Percentiles rank a stretch among this genome's conserved stretches.
phyloP scores from a whole-genome alignment of 352 stramenopile species.

The Phytophthora tentaculata region DNA sequence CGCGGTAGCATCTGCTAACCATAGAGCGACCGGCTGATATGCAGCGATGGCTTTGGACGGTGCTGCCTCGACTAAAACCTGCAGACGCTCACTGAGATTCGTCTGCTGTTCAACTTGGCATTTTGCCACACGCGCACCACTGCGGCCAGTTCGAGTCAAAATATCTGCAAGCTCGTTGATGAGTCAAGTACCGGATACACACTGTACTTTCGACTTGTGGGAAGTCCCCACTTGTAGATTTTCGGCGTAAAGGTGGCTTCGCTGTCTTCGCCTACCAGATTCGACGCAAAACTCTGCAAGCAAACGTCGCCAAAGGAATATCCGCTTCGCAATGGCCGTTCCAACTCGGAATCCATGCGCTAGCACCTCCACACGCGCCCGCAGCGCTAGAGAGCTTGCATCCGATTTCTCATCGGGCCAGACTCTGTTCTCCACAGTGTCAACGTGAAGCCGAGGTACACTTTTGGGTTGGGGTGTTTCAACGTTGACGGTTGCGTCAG shows the following conservation, averaged over 20 bases:
- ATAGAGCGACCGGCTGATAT: slow-evolving; percentile 34
- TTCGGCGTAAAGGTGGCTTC: not conserved
- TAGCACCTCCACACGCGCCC: too few species aligned
- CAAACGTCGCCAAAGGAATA: slow-evolving; percentile 2
- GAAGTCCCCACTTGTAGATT: not conserved
- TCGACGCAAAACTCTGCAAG: slow-evolving; percentile 6
- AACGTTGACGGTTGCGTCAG: not conserved
- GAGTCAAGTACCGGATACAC: slow-evolving; percentile 15
- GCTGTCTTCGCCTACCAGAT: not conserved
- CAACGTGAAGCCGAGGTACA: slow-evolving; percentile 15
- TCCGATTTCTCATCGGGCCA: not conserved
- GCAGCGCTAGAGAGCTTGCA: slow-evolving; percentile 7
- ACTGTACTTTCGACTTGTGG: slow-evolving; percentile 1
- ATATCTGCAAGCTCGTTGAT: not conserved
- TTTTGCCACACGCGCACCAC: not conserved
- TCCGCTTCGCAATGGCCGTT: not conserved
- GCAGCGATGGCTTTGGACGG: slow-evolving; percentile 14
- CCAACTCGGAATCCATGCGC: not conserved
- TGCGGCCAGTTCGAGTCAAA: slow-evolving; percentile 5
- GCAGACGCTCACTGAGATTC: slow-evolving; percentile 2
- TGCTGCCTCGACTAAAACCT: slow-evolving; percentile 6
- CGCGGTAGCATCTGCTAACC: slow-evolving; percentile 23
- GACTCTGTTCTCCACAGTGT: slow-evolving; percentile 20
- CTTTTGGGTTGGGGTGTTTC: not conserved
- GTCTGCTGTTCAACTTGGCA: slow-evolving; percentile 21